These are phyloP conservation scores for Helicostylum pulchrum DNA, from an alignment of 192 early-diverging fungal genomes.

Conservation along the genomic window DNA sequence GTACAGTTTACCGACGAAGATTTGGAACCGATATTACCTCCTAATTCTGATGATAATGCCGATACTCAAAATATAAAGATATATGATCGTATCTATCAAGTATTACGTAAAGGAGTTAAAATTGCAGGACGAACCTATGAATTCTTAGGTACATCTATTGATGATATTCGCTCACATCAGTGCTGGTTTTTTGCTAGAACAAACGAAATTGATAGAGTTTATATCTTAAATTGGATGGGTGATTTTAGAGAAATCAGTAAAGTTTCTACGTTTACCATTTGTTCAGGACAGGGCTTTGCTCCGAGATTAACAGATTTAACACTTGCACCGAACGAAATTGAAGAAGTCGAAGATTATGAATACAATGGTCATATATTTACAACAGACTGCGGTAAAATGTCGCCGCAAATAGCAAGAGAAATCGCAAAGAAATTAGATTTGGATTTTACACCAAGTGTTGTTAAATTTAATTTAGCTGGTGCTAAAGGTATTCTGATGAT, in stretches of 20 bases:
- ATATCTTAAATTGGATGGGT: slow-evolving; percentile 61
- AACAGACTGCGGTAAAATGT: slow-evolving; percentile 67
- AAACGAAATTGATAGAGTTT: slow-evolving; percentile 34
- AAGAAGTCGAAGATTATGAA: slow-evolving; percentile 50
- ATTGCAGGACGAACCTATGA: slow-evolving; percentile 50
- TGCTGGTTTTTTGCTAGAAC: slow-evolving; percentile 68
- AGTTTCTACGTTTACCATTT: slow-evolving; percentile 58
- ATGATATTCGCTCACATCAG: slow-evolving; percentile 47
- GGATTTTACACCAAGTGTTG: slow-evolving; percentile 45
- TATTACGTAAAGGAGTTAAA: slow-evolving; percentile 42
- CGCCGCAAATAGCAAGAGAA: slow-evolving; percentile 35
- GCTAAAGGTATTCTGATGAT: slow-evolving; percentile 55
- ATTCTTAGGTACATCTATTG: slow-evolving; percentile 58
- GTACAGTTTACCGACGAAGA: slow-evolving; percentile 69
- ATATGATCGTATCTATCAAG: slow-evolving; percentile 50
- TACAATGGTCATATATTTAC: slow-evolving; percentile 54
- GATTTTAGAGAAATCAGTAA: slow-evolving; percentile 54
- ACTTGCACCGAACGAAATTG: slow-evolving; percentile 38
- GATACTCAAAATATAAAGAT: slow-evolving; percentile 17
- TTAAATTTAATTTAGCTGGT: slow-evolving; percentile 67
- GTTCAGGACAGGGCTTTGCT: slow-evolving; percentile 50
- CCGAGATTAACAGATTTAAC: neutral
- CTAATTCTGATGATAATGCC: neutral
- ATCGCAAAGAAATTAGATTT: slow-evolving; percentile 37
- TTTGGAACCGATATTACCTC: slow-evolving; percentile 26